Conservation (phyloP, 768 basidiomycete species). For the Pleurotus ostreatus region DNA sequence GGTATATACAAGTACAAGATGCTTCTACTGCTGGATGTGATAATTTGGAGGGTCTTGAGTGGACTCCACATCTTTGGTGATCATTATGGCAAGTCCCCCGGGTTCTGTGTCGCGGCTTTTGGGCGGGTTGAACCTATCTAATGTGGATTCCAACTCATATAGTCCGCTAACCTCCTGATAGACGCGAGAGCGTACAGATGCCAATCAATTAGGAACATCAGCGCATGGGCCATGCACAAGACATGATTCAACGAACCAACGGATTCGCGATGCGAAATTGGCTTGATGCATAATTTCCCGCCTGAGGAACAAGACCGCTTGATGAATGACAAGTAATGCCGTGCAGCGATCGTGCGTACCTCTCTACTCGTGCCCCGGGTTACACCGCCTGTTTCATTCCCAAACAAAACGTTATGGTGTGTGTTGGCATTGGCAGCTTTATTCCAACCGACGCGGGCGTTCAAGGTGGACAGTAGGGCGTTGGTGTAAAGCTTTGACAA, state of each 20-base stretch:
- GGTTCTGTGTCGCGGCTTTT: not conserved
- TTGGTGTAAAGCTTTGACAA: slow-evolving; percentile 29
- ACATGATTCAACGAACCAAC: not conserved
- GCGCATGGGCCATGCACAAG: not conserved
- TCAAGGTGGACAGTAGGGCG: slow-evolving; percentile 21
- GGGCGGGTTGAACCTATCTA: not conserved
- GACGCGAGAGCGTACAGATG: not conserved
- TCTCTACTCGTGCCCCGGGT: not conserved
- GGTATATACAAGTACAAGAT: too few relatives aligned
- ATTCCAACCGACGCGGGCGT: slow-evolving; percentile 19
- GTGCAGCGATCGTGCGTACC: not conserved
- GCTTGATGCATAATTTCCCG: not conserved
- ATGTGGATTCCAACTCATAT: not conserved
- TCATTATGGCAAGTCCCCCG: not conserved
- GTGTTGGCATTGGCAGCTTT: slow-evolving; percentile 4
- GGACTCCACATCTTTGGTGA: not conserved
- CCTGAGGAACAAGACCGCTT: not conserved
- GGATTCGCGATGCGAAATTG: not conserved
- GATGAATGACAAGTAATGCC: too few relatives aligned
- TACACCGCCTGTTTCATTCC: not conserved
- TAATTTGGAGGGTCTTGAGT: not conserved
- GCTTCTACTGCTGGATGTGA: not conserved
- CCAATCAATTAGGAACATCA: not conserved
- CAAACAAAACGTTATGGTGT: not conserved
- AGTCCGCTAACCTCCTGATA: not conserved